Percentiles rank a stretch among this genome's conserved stretches.
These are phyloP conservation scores for Ettlia oleoabundans DNA, from an alignment of 139 green algal genomes.

Conservation along the genomic window DNA sequence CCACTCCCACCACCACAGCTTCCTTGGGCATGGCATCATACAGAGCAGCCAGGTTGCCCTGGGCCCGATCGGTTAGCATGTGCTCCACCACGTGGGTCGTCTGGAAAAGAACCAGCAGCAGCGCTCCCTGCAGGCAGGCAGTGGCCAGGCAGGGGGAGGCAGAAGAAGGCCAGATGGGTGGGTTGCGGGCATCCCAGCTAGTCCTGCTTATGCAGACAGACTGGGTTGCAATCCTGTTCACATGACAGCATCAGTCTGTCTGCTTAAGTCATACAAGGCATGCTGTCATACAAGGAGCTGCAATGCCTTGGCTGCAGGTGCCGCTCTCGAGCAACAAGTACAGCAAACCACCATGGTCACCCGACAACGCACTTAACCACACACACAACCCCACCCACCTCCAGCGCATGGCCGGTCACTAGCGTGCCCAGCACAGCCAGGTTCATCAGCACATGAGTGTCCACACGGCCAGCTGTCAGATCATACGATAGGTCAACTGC, in stretches of 20 bases:
- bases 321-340: too few species aligned
- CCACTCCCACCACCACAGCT: constrained; percentile 65
- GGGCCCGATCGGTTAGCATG: constrained; percentile 62
- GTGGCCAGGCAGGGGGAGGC: not conserved
- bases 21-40: constrained; percentile 65
- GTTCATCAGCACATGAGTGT: constrained; percentile 89
- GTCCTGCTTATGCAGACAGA: too few species aligned
- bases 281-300: too few species aligned
- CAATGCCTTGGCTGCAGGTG: too few species aligned
- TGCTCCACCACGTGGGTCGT: constrained; percentile 75
- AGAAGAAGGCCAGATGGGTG: too few species aligned
- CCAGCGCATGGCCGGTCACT: constrained; percentile 68
- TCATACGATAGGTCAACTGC: constrained; percentile 47
- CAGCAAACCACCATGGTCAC: not conserved
- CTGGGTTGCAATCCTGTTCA: too few species aligned
- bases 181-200: too few species aligned
- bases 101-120: constrained; percentile 88
- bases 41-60: constrained; percentile 69
- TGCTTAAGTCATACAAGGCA: too few species aligned
- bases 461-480: constrained; percentile 57
- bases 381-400: constrained; percentile 57
- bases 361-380: not conserved
- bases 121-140: constrained; percentile 68
- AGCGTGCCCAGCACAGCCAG: constrained; percentile 77
- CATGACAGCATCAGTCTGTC: too few species aligned